Evolutionary conservation across 2,329 filamentous ascomycete species (phyloP), one percentile per base, ranked within the genome.

Genomic region (Escovopsis sp.): DNA sequence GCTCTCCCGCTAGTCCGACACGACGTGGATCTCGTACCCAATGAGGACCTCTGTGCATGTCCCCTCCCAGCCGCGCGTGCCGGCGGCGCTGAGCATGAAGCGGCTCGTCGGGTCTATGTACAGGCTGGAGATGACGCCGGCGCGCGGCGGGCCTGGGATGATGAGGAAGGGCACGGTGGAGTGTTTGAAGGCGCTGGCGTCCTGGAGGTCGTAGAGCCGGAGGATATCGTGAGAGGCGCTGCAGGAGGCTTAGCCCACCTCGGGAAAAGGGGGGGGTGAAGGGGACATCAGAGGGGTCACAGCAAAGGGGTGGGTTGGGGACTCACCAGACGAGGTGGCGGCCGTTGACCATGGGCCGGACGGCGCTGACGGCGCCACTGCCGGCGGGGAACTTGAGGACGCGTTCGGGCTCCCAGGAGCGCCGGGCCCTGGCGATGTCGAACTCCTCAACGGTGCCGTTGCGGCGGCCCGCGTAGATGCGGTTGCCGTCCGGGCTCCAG

Each of bases 371-470:
- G 0, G 88, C 76, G 8, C 89, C 89, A 57, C 85, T 93, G 12
- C 89, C 91, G 24, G 78, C 74, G 2, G 91, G 91, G 49, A 98
- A 93, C 53, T 81, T 87, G 58, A 98, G 83, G 0, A 78, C 76
- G 30, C 91, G 74, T 51, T 84, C 77, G 0, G 88, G 81, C 48
- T 76, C 72, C 63, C 82, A 81, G 1, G 85, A 71, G 1, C 79
- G 52, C 39, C 57, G 61, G 0, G 74, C 77, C 53, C 87, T 86
- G 57, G 91, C 85, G 14, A 98, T 69, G 53, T 78, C 86, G 61
- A 84, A 98, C 61, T 98, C 91, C 51, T 98, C 91, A 0, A 98
- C 91, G 0, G 86, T 93, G 40, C 86, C 76, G 59, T 96, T 96
- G 44, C 91, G 73, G 25, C 91, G 72, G 1, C 91, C 91, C 0